These are phyloP conservation scores for Oryza australiensis DNA, from an alignment of 176 grass and related monocot genomes.

Conservation along the genomic window DNA sequence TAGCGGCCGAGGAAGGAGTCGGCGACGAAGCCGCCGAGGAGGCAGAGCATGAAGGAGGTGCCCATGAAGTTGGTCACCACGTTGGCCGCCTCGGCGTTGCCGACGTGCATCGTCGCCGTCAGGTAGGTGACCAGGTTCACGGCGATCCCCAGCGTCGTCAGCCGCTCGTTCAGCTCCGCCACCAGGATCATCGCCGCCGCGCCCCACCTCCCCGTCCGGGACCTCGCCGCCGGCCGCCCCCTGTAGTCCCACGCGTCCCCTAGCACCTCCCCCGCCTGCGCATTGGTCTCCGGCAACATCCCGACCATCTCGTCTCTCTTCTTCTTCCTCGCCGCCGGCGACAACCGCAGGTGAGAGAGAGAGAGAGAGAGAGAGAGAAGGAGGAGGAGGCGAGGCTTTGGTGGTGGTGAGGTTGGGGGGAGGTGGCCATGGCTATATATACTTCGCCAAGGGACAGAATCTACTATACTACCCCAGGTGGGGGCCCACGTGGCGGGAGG, in stretches of 20 bases:
- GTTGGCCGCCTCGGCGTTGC: slow-evolving; percentile 82
- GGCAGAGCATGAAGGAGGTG: slow-evolving; percentile 97
- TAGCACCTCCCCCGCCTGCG: slow-evolving; percentile 41
- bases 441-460: not conserved
- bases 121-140: slow-evolving; percentile 94
- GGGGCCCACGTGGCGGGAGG: not conserved
- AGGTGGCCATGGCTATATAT: slow-evolving; percentile 25
- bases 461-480: not conserved
- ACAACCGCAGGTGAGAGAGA: not conserved
- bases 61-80: slow-evolving; percentile 97
- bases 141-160: slow-evolving; percentile 86
- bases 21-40: slow-evolving; percentile 89
- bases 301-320: slow-evolving; percentile 48
- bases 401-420: not conserved
- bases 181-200: slow-evolving; percentile 94
- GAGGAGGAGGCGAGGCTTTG: slow-evolving; percentile 11
- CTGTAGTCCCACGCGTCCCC: slow-evolving; percentile 83
- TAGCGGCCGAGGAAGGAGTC: slow-evolving; percentile 89
- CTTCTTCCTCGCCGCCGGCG: not conserved
- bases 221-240: slow-evolving; percentile 54
- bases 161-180: slow-evolving; percentile 84
- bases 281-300: slow-evolving; percentile 47
- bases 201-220: slow-evolving; percentile 72
- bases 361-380: not conserved
- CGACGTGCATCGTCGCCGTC: slow-evolving; percentile 79